phyloP scores from a whole-genome alignment of 2,329 filamentous ascomycete species.

The Ophiocordyceps robertsii region DNA sequence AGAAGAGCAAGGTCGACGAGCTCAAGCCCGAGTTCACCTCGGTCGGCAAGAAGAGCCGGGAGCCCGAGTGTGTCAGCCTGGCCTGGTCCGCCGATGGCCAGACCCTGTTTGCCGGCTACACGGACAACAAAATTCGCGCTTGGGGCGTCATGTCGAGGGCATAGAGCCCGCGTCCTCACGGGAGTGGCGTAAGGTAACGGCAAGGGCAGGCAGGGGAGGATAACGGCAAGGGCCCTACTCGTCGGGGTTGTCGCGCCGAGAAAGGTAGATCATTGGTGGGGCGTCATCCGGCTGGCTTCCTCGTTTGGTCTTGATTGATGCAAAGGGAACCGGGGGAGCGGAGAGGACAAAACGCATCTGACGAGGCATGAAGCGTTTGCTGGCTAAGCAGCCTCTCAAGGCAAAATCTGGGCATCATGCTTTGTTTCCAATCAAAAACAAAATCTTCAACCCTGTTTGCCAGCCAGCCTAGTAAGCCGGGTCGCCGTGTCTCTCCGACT shows the following conservation, averaged over 20 bases:
- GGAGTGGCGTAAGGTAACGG: constrained; percentile 2
- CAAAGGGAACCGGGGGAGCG: constrained; percentile 18
- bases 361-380: constrained; percentile 23
- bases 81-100: constrained; percentile 98
- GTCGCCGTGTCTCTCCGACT: too few species aligned
- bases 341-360: constrained; percentile 14
- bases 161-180: constrained; percentile 34
- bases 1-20: constrained; percentile 99
- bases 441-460: constrained; percentile 1
- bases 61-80: constrained; percentile 94
- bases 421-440: constrained; percentile 25
- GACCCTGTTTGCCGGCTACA: constrained; percentile 99
- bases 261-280: constrained; percentile 28
- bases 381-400: constrained; percentile 23
- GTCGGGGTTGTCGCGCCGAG: neutral
- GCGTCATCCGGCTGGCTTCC: constrained; percentile 32
- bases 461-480: neutral
- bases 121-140: constrained; percentile 96
- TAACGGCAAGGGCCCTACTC: neutral
- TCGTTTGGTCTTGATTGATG: constrained; percentile 30
- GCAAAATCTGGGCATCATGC: constrained; percentile 23
- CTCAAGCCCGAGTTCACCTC: constrained; percentile 98
- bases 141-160: constrained; percentile 96
- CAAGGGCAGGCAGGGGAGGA: constrained; percentile 1
- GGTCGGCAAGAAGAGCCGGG: constrained; percentile 96